Evolutionary conservation across 768 basidiomycete species (phyloP), one percentile per base, ranked within the genome.

Genomic region (Glaciozyma martinii): DNA sequence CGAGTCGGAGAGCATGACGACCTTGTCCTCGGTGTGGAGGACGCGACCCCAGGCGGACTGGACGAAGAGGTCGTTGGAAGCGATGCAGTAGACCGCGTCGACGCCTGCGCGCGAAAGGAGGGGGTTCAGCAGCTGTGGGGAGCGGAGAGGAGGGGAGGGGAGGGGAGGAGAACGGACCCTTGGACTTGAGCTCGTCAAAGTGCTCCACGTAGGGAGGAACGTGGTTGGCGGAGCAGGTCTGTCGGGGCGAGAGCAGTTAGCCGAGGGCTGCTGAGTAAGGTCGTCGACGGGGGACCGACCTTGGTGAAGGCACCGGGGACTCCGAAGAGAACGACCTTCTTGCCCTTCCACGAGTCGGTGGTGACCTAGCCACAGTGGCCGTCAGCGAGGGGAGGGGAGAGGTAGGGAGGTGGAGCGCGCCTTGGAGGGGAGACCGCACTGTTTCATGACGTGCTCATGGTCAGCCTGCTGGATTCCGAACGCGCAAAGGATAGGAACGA

Each of bases 271-370:
- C 10, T n/a, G 52, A 10, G 30, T 29, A 23, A 30, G 30, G n/a
- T n/a, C n/a, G n/a, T n/a, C n/a, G 29, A 37, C 1, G 12, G 27
- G 30, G 19, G 29, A 66, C 84, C 65, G 67, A 88, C 87, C 21
- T 27, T 40, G 21, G 87, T 87, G 79, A 89, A 88, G 21, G 87
- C 86, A 54, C 88, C 88, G 23, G 88, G 88, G 42, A 89, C 86
- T 62, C 86, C 79, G 75, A 90, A 81, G 59, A 89, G 73, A 44
- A 89, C 85, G 59, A 90, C 86, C 64, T 72, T 71, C 68, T 90
- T 90, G 73, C 84, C 85, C 76, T 85, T 85, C 86, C 86, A 89
- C 55, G 82, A 80, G 63, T 84, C 78, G 32, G 83, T 87, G 46
- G 76, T 77, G 67, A 88, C 12, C 37, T 40, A 13, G 7, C 15